Conservation (phyloP, 2,329 filamentous ascomycete species). For the Xylariaceae sp. region DNA sequence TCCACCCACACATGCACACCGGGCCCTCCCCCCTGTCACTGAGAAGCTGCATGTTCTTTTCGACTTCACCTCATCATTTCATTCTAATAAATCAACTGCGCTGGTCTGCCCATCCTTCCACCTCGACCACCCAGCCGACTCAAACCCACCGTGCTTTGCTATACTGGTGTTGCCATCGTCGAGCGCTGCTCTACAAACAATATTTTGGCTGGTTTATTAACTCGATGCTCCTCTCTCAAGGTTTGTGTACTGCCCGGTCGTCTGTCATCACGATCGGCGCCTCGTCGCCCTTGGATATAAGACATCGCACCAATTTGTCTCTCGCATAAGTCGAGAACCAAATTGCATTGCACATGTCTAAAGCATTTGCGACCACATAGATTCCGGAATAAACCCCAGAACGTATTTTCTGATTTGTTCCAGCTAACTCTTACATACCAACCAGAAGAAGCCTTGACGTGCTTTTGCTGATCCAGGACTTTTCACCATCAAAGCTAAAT, state of each 20-base stretch:
- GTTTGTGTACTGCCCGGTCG: constrained; percentile 16
- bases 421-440: not conserved
- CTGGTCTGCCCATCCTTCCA: constrained; percentile 9
- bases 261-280: constrained; percentile 26
- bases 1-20: constrained; percentile 26
- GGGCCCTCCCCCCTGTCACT: constrained; percentile 31
- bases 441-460: not conserved
- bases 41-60: constrained; percentile 41
- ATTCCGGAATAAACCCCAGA: too few species aligned
- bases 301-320: constrained; percentile 19
- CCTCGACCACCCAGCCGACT: constrained; percentile 3
- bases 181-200: not conserved
- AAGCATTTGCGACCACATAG: too few species aligned
- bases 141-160: not conserved
- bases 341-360: too few species aligned
- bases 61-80: constrained; percentile 43
- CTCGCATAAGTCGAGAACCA: not conserved
- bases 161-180: not conserved
- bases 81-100: constrained; percentile 18
- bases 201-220: not conserved
- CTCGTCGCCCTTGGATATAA: constrained; percentile 10
- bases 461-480: not conserved
- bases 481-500: not conserved
- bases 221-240: constrained; percentile 6
- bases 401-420: too few species aligned